phyloP scores from a whole-genome alignment of 768 basidiomycete genomes.

The Porphyrellus cyaneotinctus region DNA sequence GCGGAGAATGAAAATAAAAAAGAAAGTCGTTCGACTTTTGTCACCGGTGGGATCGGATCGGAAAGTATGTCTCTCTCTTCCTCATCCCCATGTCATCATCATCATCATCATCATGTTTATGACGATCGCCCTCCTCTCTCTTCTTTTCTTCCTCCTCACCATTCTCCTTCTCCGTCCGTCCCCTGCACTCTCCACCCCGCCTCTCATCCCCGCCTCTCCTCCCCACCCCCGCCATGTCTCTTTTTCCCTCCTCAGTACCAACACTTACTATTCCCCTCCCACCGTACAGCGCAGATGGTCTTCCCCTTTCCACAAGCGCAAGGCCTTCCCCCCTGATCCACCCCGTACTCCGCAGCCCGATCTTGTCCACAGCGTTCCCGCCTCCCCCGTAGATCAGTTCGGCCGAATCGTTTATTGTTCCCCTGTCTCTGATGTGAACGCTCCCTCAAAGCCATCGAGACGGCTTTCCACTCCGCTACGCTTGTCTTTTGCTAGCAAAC shows the following conservation, averaged over 20 bases:
- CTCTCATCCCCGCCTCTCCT: not conserved
- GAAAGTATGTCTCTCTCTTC: no score
- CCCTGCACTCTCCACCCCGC: not conserved
- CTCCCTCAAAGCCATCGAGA: not conserved
- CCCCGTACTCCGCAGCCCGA: no score
- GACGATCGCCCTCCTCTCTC: constrained; percentile 6
- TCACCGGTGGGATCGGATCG: no score
- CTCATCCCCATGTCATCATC: not conserved
- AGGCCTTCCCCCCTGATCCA: no score
- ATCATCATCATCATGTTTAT: constrained; percentile 1
- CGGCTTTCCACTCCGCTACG: constrained; percentile 6
- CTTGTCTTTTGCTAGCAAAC: constrained; percentile 3
- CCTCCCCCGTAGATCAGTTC: constrained; percentile 9
- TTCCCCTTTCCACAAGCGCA: constrained; percentile 6
- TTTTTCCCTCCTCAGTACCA: constrained; percentile 1
- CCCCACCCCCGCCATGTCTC: constrained; percentile 5
- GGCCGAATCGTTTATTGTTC: no score
- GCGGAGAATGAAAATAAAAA: constrained; percentile 17
- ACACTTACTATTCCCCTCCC: not conserved
- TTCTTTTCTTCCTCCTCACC: not conserved
- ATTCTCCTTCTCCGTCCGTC: not conserved
- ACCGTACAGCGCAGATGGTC: not conserved
- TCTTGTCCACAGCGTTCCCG: not conserved
- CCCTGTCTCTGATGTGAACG: not conserved
- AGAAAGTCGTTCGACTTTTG: constrained; percentile 20